A percentile compares a stretch with the other conserved stretches of the same genome.
These are phyloP conservation scores for Cornus suecica DNA, from an alignment of 148 eudicot species.

Conservation along the genomic window DNA sequence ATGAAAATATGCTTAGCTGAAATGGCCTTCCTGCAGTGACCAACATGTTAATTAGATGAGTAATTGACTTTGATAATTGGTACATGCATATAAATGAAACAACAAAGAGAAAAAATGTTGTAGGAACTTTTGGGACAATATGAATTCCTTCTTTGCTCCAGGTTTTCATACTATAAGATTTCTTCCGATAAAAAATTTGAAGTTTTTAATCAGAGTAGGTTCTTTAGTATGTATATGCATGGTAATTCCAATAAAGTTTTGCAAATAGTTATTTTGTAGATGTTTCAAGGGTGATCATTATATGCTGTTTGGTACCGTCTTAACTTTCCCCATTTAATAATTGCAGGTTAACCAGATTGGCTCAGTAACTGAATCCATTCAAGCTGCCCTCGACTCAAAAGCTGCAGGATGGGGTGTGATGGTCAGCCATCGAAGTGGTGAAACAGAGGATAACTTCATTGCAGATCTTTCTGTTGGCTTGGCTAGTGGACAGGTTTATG, in stretches of 20 bases:
- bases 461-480: conserved; percentile 98
- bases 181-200: too few relatives aligned
- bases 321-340: background rate
- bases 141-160: background rate
- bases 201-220: background rate
- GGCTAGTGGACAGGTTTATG: conserved; percentile 95
- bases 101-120: background rate
- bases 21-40: background rate
- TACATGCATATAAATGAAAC: background rate
- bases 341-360: conserved; percentile 98
- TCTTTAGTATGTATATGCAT: background rate
- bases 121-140: background rate
- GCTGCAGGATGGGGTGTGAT: conserved; percentile 99
- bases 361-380: conserved; percentile 92
- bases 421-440: conserved; percentile 99
- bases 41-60: too few relatives aligned
- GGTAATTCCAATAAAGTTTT: background rate
- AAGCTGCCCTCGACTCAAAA: conserved; percentile 94
- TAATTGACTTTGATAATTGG: background rate
- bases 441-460: conserved; percentile 96
- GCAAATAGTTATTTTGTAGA: background rate
- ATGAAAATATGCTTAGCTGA: background rate
- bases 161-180: background rate
- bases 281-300: background rate
- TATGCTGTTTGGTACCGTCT: background rate